A percentile compares a stretch with the other conserved stretches of the same genome.
Conservation (phyloP, 1,284 basidiomycete species). For the Sanguinoderma infundibulare region DNA sequence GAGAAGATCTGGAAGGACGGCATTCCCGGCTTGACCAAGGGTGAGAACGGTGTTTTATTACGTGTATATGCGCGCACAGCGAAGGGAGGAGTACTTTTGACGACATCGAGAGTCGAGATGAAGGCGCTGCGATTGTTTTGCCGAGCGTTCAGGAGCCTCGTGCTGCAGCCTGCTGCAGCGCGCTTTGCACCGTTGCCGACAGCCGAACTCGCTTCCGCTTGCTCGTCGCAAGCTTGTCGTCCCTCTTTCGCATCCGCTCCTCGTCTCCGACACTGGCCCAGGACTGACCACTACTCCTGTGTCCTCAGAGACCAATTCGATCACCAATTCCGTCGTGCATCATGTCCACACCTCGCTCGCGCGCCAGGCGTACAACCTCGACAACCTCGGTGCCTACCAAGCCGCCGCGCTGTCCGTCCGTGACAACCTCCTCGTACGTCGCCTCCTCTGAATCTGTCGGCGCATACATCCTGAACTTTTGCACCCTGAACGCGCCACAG, state of each 20-base stretch:
- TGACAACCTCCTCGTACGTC: constrained; percentile 79
- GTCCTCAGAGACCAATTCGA: constrained; percentile 58
- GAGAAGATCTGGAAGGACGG: constrained; percentile 80
- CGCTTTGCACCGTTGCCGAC: background rate
- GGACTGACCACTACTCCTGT: background rate
- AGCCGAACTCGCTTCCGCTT: constrained; percentile 2
- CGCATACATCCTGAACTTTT: background rate
- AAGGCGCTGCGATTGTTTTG: background rate
- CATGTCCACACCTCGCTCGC: constrained; percentile 89
- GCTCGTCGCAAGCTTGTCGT: constrained; percentile 8
- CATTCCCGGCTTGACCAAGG: constrained; percentile 59
- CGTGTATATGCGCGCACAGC: background rate
- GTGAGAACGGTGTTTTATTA: constrained; percentile 43
- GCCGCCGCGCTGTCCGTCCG: constrained; percentile 81
- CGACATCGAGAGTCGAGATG: background rate
- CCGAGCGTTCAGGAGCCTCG: constrained; percentile 24
- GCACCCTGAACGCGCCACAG: constrained; percentile 36
- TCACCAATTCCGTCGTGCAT: constrained; percentile 82
- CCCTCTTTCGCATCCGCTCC: background rate
- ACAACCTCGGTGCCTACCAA: constrained; percentile 82
- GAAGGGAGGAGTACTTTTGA: background rate
- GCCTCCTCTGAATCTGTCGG: background rate
- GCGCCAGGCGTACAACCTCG: constrained; percentile 87
- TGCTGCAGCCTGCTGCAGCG: too few relatives aligned
- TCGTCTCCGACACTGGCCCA: background rate